phyloP scores from a whole-genome alignment of 495 filamentous ascomycete genomes.

The Penicillium longicatenatum region DNA sequence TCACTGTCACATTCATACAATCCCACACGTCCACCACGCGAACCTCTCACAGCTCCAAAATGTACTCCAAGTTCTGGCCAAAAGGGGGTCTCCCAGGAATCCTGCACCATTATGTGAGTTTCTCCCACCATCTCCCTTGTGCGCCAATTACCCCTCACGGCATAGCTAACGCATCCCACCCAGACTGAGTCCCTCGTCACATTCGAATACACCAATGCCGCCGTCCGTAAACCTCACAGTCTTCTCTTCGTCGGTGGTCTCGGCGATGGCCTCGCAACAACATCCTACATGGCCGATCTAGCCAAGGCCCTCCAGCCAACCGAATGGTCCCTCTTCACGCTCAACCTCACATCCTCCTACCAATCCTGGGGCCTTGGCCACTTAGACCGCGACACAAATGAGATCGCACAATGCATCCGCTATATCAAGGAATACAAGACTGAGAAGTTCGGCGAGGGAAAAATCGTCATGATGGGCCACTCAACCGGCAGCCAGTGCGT shows the following conservation, averaged over 20 bases:
- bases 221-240: slow-evolving; percentile 55
- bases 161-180: background rate
- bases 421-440: slow-evolving; percentile 61
- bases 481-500: slow-evolving; percentile 84
- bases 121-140: background rate
- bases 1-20: background rate
- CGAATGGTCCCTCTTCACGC: slow-evolving; percentile 62
- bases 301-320: slow-evolving; percentile 56
- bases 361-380: slow-evolving; percentile 70
- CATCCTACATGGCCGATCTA: slow-evolving; percentile 59
- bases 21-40: background rate
- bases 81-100: slow-evolving; percentile 53
- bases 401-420: slow-evolving; percentile 68
- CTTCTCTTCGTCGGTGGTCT: slow-evolving; percentile 84
- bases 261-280: slow-evolving; percentile 73
- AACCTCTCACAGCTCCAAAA: background rate
- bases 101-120: slow-evolving; percentile 56
- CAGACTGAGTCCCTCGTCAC: slow-evolving; percentile 50
- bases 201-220: slow-evolving; percentile 43
- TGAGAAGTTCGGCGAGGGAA: slow-evolving; percentile 43
- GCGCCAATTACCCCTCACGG: background rate
- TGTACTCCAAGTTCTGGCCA: slow-evolving; percentile 55
- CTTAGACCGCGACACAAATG: slow-evolving; percentile 69
- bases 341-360: slow-evolving; percentile 65
- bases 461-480: slow-evolving; percentile 81